These are phyloP conservation scores for Cenchrus americanus DNA, from an alignment of 176 grass and related monocot genomes.

Conservation along the genomic window DNA sequence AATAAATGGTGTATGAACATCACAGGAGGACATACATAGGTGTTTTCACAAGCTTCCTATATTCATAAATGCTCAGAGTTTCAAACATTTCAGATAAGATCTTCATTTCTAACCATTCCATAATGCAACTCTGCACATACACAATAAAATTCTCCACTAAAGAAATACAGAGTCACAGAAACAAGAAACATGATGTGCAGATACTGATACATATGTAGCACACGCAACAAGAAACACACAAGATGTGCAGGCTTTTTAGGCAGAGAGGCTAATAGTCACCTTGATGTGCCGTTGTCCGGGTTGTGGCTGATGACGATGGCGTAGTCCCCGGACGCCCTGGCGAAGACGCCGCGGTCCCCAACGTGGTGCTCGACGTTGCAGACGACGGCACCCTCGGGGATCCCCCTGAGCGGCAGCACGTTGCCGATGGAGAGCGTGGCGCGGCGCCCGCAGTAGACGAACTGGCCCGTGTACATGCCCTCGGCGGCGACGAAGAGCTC, in stretches of 20 bases:
- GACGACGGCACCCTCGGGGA: slow-evolving; percentile 89
- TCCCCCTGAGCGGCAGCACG: slow-evolving; percentile 71
- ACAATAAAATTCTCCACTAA: not conserved
- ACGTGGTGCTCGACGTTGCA: slow-evolving; percentile 97
- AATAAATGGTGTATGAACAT: not conserved
- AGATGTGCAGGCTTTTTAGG: not conserved
- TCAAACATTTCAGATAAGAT: not conserved
- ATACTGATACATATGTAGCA: not conserved
- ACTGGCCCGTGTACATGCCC: slow-evolving; percentile 94
- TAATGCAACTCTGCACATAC: not conserved
- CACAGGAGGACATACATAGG: not conserved
- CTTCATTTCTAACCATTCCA: not conserved
- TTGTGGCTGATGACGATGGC: slow-evolving; percentile 97
- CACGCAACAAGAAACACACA: not conserved
- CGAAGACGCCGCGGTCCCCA: slow-evolving; percentile 82
- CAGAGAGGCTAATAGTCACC: slow-evolving; percentile 2
- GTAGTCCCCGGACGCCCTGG: slow-evolving; percentile 79
- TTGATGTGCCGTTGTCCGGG: slow-evolving; percentile 87
- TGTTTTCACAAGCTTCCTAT: not conserved
- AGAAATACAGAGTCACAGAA: not conserved
- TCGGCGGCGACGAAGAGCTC: slow-evolving; percentile 91
- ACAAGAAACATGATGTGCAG: no score
- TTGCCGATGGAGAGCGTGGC: slow-evolving; percentile 85
- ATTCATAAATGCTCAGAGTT: no score
- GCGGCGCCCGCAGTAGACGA: slow-evolving; percentile 90